These are phyloP conservation scores for Termitomyces heimii DNA, from an alignment of 768 basidiomycete genomes.

Conservation along the genomic window DNA sequence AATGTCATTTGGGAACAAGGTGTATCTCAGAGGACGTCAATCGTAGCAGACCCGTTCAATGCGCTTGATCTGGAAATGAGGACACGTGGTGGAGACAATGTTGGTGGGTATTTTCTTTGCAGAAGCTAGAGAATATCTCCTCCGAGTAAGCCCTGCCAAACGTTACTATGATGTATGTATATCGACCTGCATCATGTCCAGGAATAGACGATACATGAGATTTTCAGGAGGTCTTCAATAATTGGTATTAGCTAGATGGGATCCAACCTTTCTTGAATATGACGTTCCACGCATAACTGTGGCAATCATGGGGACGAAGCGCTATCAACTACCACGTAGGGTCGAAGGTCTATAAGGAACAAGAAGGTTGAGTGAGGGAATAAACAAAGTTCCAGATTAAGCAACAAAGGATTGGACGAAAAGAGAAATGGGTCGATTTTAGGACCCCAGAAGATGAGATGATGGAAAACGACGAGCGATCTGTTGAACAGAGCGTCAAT, in stretches of 20 bases:
- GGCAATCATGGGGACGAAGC: neutral
- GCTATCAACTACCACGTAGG: neutral
- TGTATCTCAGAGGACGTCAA: too few relatives aligned
- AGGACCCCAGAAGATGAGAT: neutral
- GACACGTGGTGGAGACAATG: neutral
- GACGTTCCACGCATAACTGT: neutral
- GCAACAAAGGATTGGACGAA: conserved; percentile 13
- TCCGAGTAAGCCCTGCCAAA: neutral
- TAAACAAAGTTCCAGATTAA: conserved; percentile 14
- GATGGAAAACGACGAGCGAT: neutral
- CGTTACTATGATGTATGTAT: neutral
- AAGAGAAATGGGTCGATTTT: conserved; percentile 1
- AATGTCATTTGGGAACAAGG: neutral
- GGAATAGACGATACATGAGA: neutral
- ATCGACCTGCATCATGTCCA: neutral
- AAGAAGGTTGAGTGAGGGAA: neutral
- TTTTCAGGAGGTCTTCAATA: neutral
- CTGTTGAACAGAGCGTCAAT: neutral
- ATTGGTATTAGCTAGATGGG: neutral
- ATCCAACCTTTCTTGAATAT: neutral
- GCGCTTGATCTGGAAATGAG: neutral
- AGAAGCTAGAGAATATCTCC: neutral
- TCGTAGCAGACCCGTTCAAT: neutral
- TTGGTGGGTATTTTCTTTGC: neutral
- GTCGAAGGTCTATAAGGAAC: conserved; percentile 14